Conservation (phyloP, 768 basidiomycete species). For the Pulveroboletus sp. region DNA sequence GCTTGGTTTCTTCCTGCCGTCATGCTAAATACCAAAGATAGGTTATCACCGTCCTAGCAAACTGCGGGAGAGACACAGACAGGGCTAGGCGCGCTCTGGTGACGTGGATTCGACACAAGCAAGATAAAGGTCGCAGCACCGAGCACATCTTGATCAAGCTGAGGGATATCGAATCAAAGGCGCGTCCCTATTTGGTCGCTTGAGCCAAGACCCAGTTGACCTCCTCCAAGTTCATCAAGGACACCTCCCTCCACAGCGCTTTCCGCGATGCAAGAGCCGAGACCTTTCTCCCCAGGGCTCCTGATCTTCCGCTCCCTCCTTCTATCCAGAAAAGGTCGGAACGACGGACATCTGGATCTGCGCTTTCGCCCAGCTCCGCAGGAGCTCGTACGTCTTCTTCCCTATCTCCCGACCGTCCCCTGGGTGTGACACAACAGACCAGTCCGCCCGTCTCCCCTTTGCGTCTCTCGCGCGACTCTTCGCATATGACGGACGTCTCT, state of each 20-base stretch:
- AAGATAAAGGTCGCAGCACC: slow-evolving; percentile 25
- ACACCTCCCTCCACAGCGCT: slow-evolving; percentile 24
- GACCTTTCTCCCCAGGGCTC: slow-evolving; percentile 25
- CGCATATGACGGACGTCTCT: neutral
- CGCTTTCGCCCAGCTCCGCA: neutral
- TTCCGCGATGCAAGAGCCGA: slow-evolving; percentile 32
- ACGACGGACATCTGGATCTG: neutral
- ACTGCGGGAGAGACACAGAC: slow-evolving; percentile 28
- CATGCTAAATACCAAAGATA: slow-evolving; percentile 7
- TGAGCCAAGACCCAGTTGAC: neutral
- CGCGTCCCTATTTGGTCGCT: neutral
- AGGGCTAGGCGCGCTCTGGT: slow-evolving; percentile 27
- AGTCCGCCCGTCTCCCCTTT: neutral
- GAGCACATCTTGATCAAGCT: slow-evolving; percentile 29
- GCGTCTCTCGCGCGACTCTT: slow-evolving; percentile 3
- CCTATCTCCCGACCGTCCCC: neutral
- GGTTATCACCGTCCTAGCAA: slow-evolving; percentile 32
- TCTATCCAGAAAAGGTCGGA: neutral
- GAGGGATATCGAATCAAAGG: slow-evolving; percentile 28
- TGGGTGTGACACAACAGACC: neutral
- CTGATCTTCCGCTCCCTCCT: slow-evolving; percentile 23
- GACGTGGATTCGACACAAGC: slow-evolving; percentile 28
- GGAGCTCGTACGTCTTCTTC: neutral
- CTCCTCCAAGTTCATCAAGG: slow-evolving; percentile 27
- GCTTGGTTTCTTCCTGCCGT: neutral